Conservation (phyloP, 208 protist genomes). For the Acanthamoeba triangularis region DNA sequence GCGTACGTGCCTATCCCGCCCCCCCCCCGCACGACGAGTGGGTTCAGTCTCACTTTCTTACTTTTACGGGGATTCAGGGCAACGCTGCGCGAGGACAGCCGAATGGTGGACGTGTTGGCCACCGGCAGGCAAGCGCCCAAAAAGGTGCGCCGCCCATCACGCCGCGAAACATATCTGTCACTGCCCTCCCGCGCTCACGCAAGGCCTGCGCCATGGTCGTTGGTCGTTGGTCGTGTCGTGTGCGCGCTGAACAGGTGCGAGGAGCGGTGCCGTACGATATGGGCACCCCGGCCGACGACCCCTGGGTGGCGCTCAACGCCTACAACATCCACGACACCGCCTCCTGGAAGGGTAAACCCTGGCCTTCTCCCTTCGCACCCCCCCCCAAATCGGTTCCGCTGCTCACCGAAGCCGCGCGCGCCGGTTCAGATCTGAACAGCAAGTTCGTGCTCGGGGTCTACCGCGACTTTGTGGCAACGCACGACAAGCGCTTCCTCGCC, state of each 20-base stretch:
- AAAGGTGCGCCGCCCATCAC: slow-evolving; percentile 69
- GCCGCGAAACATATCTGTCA: too few species aligned
- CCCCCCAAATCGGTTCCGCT: too few species aligned
- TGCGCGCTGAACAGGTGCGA: slow-evolving; percentile 25
- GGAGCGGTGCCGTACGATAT: slow-evolving; percentile 89
- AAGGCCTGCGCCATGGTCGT: background rate
- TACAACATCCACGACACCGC: slow-evolving; percentile 91
- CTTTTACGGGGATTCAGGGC: slow-evolving; percentile 55
- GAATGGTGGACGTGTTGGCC: slow-evolving; percentile 64
- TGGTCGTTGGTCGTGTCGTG: too few species aligned
- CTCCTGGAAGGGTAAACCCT: slow-evolving; percentile 46
- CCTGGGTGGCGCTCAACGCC: slow-evolving; percentile 86
- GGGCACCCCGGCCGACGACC: slow-evolving; percentile 87
- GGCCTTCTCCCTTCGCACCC: too few species aligned
- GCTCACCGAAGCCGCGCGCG: slow-evolving; percentile 78
- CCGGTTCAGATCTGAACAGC: slow-evolving; percentile 87
- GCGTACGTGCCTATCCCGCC: background rate
- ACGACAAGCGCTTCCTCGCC: slow-evolving; percentile 84
- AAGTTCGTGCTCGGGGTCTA: slow-evolving; percentile 91
- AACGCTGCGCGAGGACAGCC: slow-evolving; percentile 76
- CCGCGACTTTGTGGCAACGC: slow-evolving; percentile 86
- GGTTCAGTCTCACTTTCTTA: background rate
- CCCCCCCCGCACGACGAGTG: background rate
- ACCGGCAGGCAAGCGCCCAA: slow-evolving; percentile 59
- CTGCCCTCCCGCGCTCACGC: background rate